Evolutionary conservation across 352 stramenopile genomes (phyloP).

Genomic region (Aphanomyces stellatus): DNA sequence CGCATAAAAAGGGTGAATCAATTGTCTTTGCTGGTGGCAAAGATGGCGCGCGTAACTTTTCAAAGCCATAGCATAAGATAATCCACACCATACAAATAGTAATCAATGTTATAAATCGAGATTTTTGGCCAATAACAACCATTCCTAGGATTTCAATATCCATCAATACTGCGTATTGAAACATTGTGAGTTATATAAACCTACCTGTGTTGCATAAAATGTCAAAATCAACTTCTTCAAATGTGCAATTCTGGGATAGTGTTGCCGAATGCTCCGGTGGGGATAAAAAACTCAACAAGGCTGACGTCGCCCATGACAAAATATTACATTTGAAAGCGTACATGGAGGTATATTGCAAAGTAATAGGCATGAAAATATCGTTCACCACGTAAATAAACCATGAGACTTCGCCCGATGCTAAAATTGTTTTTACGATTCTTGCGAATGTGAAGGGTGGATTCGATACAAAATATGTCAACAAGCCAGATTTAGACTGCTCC

Average conservation of each 20-base stretch:
- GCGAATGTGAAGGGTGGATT: neutral
- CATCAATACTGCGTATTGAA: neutral
- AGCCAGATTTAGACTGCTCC: neutral
- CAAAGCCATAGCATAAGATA: neutral
- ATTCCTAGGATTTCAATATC: neutral
- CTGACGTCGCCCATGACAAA: neutral
- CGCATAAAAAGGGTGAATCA: neutral
- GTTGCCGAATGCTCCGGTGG: neutral
- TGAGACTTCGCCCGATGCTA: neutral
- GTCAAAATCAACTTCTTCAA: neutral
- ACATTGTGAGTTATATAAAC: neutral
- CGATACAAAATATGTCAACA: neutral
- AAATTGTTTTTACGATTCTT: neutral
- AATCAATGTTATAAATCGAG: neutral
- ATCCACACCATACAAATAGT: neutral
- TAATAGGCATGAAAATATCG: neutral
- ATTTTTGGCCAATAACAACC: neutral
- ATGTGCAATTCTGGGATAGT: neutral
- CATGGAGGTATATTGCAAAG: neutral
- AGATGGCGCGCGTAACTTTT: neutral
- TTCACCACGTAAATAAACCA: neutral
- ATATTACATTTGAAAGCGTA: neutral
- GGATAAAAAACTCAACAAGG: neutral
- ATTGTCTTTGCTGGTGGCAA: neutral
- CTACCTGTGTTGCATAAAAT: neutral